These are phyloP conservation scores for Apiospora arundinis DNA, from an alignment of 2,329 filamentous ascomycete genomes.

Conservation along the genomic window DNA sequence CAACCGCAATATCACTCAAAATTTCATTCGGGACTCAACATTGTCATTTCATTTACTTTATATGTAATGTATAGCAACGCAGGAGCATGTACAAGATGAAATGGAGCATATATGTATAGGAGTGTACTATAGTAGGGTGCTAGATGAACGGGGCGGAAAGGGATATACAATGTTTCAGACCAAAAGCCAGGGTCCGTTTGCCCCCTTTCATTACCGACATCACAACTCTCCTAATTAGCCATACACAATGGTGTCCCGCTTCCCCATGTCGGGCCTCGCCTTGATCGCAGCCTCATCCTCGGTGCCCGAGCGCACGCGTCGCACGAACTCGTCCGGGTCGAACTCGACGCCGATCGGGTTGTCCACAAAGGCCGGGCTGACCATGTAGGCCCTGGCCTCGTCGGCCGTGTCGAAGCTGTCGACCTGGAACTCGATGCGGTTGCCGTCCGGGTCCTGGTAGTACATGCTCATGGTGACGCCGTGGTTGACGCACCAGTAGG, in stretches of 20 bases:
- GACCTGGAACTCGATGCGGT: slow-evolving; percentile 53
- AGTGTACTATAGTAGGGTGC: too few species aligned
- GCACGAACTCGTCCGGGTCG: slow-evolving; percentile 50
- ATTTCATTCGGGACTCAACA: too few species aligned
- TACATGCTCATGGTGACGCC: slow-evolving; percentile 54
- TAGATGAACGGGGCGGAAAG: too few species aligned
- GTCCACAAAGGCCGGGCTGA: slow-evolving; percentile 39
- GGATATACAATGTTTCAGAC: too few species aligned
- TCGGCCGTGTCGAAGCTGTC: slow-evolving; percentile 47
- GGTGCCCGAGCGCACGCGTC: slow-evolving; percentile 32
- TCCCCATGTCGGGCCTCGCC: not conserved
- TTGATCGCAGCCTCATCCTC: slow-evolving; percentile 33
- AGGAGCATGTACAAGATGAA: too few species aligned
- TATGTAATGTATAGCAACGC: too few species aligned
- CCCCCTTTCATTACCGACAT: too few species aligned
- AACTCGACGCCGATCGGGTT: slow-evolving; percentile 53
- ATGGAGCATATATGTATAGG: too few species aligned
- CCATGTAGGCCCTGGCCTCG: slow-evolving; percentile 50
- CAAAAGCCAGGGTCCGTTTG: too few species aligned
- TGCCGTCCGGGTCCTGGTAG: slow-evolving; percentile 56
- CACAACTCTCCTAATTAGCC: too few species aligned
- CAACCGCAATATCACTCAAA: too few species aligned
- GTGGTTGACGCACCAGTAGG: slow-evolving; percentile 53
- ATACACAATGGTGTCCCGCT: not conserved
- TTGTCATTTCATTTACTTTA: too few species aligned